Evolutionary conservation across 345 rosid species (phyloP).

Genomic region (Dipteronia sinensis): DNA sequence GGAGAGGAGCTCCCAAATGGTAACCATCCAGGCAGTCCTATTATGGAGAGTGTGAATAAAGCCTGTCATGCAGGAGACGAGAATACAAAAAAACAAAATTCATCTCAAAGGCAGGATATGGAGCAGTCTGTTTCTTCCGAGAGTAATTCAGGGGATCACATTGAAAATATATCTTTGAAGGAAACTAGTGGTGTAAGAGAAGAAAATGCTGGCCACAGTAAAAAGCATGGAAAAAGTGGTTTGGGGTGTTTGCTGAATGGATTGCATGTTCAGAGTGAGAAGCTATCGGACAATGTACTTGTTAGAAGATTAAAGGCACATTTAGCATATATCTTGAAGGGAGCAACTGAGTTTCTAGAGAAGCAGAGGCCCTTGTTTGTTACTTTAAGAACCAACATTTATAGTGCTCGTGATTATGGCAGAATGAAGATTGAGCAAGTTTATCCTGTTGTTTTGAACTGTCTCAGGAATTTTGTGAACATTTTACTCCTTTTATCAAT

Average conservation of each 20-base stretch:
- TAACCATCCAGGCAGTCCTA: conserved; percentile 37
- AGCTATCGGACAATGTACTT: conserved; percentile 45
- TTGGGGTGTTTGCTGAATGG: conserved; percentile 43
- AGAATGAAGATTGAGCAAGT: conserved; percentile 49
- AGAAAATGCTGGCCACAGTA: conserved; percentile 42
- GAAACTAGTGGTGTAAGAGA: conserved; percentile 33
- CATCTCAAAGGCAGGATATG: conserved; percentile 22
- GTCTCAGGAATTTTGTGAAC: conserved; percentile 72
- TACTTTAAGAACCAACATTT: conserved; percentile 36
- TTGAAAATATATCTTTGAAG: conserved; percentile 33
- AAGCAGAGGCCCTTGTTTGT: conserved; percentile 54
- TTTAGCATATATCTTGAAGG: conserved; percentile 37
- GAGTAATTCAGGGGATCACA: conserved; percentile 31
- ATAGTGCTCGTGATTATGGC: conserved; percentile 49
- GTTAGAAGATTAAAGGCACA: conserved; percentile 50
- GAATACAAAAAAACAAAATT: conserved; percentile 29
- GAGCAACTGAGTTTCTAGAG: conserved; percentile 58
- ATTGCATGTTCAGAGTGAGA: conserved; percentile 46
- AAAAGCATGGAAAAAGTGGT: conserved; percentile 34
- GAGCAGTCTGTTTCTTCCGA: conserved; percentile 38
- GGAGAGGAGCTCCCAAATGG: conserved; percentile 51
- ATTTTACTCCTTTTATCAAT: conserved; percentile 65
- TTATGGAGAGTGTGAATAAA: conserved; percentile 15
- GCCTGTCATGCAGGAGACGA: conserved; percentile 35
- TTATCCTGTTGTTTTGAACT: conserved; percentile 62